Conservation (phyloP, 352 stramenopile genomes). For the Aphanomyces cochlioides region DNA sequence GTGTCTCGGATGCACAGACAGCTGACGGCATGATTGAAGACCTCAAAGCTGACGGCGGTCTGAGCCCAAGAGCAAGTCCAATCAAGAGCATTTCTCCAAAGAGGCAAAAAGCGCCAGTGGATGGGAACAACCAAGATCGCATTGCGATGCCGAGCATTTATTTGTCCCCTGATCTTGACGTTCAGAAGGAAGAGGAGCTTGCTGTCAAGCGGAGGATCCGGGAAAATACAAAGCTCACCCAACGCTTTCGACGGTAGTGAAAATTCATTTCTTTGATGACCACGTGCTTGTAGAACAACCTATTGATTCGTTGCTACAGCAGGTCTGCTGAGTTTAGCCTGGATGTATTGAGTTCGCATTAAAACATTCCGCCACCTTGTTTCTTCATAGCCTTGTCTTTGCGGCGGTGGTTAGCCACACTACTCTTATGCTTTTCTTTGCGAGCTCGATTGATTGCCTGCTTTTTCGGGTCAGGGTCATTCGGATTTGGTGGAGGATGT, state of each 20-base stretch:
- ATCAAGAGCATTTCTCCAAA: background rate
- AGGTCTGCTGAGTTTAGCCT: background rate
- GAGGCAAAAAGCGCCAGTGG: slow-evolving; percentile 14
- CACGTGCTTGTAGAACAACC: slow-evolving; percentile 4
- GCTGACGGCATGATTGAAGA: background rate
- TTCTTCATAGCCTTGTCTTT: slow-evolving; percentile 83
- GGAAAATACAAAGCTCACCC: slow-evolving; percentile 43
- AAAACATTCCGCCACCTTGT: slow-evolving; percentile 40
- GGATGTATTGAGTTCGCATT: background rate
- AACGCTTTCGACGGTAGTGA: slow-evolving; percentile 39
- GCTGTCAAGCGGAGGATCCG: slow-evolving; percentile 37
- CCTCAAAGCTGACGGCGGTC: background rate
- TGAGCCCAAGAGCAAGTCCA: slow-evolving; percentile 10
- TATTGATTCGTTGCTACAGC: slow-evolving; percentile 1
- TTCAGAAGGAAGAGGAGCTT: slow-evolving; percentile 39
- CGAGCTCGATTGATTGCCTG: slow-evolving; percentile 34
- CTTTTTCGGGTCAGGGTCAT: slow-evolving; percentile 12
- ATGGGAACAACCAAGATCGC: slow-evolving; percentile 37
- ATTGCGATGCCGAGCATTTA: slow-evolving; percentile 59
- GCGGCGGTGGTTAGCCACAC: slow-evolving; percentile 73
- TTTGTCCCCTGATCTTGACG: slow-evolving; percentile 46
- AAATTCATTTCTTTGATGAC: background rate
- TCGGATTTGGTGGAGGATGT: background rate
- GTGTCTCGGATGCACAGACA: background rate
- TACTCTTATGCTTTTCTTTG: slow-evolving; percentile 66